Evolutionary conservation across 768 basidiomycete species (phyloP), one percentile per base, ranked within the genome.

Genomic region (Boletellus ananiceps): DNA sequence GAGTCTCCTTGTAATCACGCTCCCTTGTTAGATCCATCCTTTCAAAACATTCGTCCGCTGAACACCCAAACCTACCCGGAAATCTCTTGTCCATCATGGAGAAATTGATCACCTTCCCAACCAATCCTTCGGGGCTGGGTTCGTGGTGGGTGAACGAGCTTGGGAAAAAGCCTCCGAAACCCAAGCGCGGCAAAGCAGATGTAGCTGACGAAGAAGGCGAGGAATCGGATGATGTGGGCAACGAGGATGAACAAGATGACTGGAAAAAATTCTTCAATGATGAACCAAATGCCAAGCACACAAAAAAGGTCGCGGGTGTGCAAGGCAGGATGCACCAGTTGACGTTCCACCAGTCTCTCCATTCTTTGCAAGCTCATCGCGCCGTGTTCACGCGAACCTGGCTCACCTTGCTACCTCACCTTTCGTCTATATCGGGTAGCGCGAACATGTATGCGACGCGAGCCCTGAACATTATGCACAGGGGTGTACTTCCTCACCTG

Each of bases 231-330:
- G 65, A 69, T 9, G 67, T 68, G 7, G 71, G 68, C 11, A 62
- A 62, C 6, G 67, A 72, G 14, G 75, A 79, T 16, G 79, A 80
- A 40, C 63, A 58, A 15, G 68, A 70, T 32, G 79, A 93, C 60
- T 94, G 90, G 90, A 77, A 84, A 23, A 86, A 80, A 59, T 93
- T 88, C 66, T 93, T 91, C 55, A 88, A 93, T 35, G 82, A 88
- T 15, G 76, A 80, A 45, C 64, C 74, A 55, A 52, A 44, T 25
- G 57, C 63, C 48, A 58, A 69, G 36, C 69, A 69, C 42, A 52
- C 58, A 37, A 75, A 74, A 57, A 61, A 62, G 19, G 57, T 70
- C 11, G 66, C 70, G 32, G 72, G 73, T 8, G 49, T 66, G 15
- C 59, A 65, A 34, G 72, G 65, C 32, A 75, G 90, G 42, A 59